Percentiles rank a stretch among this genome's conserved stretches.
These are phyloP conservation scores for Aureobasidium pullulans DNA, from an alignment of 2,329 filamentous ascomycete species.

Conservation along the genomic window DNA sequence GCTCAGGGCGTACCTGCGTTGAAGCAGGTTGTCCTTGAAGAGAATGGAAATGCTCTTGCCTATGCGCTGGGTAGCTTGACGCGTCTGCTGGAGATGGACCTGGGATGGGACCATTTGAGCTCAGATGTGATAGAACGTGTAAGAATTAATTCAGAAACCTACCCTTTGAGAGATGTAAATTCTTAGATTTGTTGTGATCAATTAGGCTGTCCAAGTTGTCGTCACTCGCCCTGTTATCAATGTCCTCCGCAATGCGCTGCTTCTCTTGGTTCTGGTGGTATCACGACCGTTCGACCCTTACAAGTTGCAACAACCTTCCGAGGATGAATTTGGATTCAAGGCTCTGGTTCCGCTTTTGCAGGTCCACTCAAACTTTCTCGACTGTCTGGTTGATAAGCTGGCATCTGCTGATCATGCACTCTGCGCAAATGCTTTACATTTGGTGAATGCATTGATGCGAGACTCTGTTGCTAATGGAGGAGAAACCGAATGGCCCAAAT, in stretches of 20 bases:
- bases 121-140: conserved; percentile 62
- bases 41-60: conserved; percentile 87
- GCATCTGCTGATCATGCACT: conserved; percentile 92
- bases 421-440: conserved; percentile 88
- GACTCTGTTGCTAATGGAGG: conserved; percentile 76
- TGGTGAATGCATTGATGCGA: conserved; percentile 91
- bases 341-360: conserved; percentile 88
- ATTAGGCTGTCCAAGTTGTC: conserved; percentile 73
- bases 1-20: conserved; percentile 78
- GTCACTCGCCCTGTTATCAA: conserved; percentile 95
- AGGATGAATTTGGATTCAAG: conserved; percentile 74
- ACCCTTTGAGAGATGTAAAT: background rate
- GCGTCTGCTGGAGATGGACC: conserved; percentile 85
- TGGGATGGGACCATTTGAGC: conserved; percentile 89
- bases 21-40: conserved; percentile 72
- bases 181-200: conserved; percentile 12
- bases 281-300: conserved; percentile 56
- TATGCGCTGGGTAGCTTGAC: conserved; percentile 89
- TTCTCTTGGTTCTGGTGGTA: conserved; percentile 88
- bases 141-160: conserved; percentile 23
- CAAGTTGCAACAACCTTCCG: conserved; percentile 35
- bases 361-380: conserved; percentile 86
- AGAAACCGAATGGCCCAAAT: conserved; percentile 84
- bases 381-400: conserved; percentile 84
- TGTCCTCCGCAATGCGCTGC: conserved; percentile 93